These are phyloP conservation scores for Biscogniauxia mediterranea DNA, from an alignment of 2,329 filamentous ascomycete species.

Conservation along the genomic window DNA sequence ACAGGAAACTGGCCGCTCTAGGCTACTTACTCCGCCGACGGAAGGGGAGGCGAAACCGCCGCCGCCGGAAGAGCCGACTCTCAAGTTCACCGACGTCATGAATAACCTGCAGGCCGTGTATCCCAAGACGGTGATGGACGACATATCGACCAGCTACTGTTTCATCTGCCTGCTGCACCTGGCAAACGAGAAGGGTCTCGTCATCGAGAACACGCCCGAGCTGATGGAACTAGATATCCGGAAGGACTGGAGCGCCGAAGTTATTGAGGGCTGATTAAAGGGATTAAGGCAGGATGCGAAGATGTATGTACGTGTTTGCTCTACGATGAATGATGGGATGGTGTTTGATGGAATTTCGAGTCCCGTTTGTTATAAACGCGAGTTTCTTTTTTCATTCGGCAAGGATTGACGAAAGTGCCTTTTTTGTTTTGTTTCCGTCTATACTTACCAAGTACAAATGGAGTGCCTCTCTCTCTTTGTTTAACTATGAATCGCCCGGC, in stretches of 20 bases:
- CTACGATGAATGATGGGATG: background rate
- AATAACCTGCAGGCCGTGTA: conserved; percentile 85
- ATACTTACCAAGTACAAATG: too few species aligned
- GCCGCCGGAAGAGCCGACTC: conserved; percentile 45
- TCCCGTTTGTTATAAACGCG: background rate
- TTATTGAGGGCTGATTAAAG: conserved; percentile 35
- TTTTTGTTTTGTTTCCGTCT: too few species aligned
- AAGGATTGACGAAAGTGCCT: too few species aligned
- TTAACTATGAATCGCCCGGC: too few species aligned
- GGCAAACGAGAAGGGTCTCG: conserved; percentile 87
- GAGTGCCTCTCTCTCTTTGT: too few species aligned
- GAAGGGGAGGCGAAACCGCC: conserved; percentile 28
- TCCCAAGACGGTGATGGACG: conserved; percentile 78
- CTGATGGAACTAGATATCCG: conserved; percentile 60
- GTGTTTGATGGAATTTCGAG: background rate
- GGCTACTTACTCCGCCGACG: conserved; percentile 30
- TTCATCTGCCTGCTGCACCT: conserved; percentile 92
- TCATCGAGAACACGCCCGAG: conserved; percentile 64
- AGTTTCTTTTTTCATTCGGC: too few species aligned
- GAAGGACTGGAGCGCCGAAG: conserved; percentile 61
- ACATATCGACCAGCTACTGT: conserved; percentile 90
- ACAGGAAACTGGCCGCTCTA: conserved; percentile 29
- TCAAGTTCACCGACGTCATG: conserved; percentile 91
- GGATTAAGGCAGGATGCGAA: background rate
- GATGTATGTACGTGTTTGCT: background rate